Percentiles rank a stretch among this genome's conserved stretches.
Conservation (phyloP, 495 filamentous ascomycete genomes). For the Hypoxylon crocopeplum region DNA sequence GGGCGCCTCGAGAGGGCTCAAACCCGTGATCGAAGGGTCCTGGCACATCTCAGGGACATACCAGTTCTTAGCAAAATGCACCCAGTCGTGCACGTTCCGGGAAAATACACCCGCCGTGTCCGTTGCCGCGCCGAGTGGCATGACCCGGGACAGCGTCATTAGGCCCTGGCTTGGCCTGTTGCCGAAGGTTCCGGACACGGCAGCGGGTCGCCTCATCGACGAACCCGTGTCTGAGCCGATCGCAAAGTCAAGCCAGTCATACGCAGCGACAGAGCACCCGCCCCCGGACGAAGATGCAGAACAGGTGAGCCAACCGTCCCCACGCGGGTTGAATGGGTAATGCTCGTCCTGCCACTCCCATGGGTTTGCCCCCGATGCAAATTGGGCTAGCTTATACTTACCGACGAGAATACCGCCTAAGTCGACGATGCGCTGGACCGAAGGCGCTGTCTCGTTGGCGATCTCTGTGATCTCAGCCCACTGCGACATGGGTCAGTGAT, state of each 20-base stretch:
- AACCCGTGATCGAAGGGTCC: slow-evolving; percentile 40
- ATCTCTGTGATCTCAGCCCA: slow-evolving; percentile 52
- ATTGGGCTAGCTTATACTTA: slow-evolving; percentile 60
- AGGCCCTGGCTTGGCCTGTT: slow-evolving; percentile 55
- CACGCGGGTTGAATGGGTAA: slow-evolving; percentile 55
- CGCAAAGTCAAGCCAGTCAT: slow-evolving; percentile 55
- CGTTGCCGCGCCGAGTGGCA: slow-evolving; percentile 53
- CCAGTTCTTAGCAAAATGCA: slow-evolving; percentile 49
- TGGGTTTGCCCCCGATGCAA: slow-evolving; percentile 57
- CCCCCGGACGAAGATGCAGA: slow-evolving; percentile 50
- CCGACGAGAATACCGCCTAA: slow-evolving; percentile 59
- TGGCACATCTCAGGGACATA: slow-evolving; percentile 46
- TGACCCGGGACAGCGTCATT: slow-evolving; percentile 50
- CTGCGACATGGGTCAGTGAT: no score
- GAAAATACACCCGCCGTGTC: slow-evolving; percentile 56
- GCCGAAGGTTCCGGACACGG: slow-evolving; percentile 56
- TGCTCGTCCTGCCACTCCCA: slow-evolving; percentile 61
- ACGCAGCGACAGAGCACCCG: slow-evolving; percentile 47
- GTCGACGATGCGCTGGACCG: slow-evolving; percentile 58
- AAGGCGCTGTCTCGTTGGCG: slow-evolving; percentile 49
- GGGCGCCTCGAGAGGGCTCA: slow-evolving; percentile 40
- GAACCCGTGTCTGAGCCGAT: slow-evolving; percentile 57
- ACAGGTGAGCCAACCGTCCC: slow-evolving; percentile 53
- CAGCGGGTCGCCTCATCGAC: slow-evolving; percentile 55
- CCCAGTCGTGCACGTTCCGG: slow-evolving; percentile 45